Conservation (phyloP, 257 asterid genomes). For the Linderniella brevidens region DNA sequence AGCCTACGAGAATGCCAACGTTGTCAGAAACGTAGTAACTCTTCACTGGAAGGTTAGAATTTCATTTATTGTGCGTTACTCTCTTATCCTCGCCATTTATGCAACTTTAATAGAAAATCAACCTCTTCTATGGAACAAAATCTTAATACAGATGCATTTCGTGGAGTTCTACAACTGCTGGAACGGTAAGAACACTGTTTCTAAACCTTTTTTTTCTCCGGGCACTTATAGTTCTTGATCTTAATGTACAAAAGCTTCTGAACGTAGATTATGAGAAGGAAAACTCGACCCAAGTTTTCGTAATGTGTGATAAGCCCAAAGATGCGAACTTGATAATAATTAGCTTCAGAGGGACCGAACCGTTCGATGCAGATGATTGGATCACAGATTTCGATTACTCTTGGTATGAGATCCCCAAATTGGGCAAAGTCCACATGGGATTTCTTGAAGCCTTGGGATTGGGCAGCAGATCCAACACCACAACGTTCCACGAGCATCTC, state of each 20-base stretch:
- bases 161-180: conserved; percentile 89
- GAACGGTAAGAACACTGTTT: conserved; percentile 46
- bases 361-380: conserved; percentile 96
- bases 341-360: conserved; percentile 92
- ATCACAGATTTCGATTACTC: conserved; percentile 86
- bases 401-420: conserved; percentile 76
- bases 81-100: neutral
- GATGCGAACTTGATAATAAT: conserved; percentile 68
- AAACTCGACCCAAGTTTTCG: conserved; percentile 72
- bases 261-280: conserved; percentile 58
- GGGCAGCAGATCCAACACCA: conserved; percentile 51
- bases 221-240: neutral
- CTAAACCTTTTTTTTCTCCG: neutral
- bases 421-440: conserved; percentile 92
- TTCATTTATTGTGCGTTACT: neutral
- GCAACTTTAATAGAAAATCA: neutral
- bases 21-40: conserved; percentile 48
- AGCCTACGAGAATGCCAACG: conserved; percentile 76
- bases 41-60: conserved; percentile 63
- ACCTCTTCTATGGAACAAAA: neutral
- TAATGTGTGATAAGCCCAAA: conserved; percentile 53
- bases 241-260: too few relatives aligned
- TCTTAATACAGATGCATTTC: conserved; percentile 64
- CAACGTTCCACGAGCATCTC: conserved; percentile 36
- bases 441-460: conserved; percentile 90